A percentile compares a stretch with the other conserved stretches of the same genome.
Conservation (phyloP, 768 basidiomycete species). For the Russula brevipes region DNA sequence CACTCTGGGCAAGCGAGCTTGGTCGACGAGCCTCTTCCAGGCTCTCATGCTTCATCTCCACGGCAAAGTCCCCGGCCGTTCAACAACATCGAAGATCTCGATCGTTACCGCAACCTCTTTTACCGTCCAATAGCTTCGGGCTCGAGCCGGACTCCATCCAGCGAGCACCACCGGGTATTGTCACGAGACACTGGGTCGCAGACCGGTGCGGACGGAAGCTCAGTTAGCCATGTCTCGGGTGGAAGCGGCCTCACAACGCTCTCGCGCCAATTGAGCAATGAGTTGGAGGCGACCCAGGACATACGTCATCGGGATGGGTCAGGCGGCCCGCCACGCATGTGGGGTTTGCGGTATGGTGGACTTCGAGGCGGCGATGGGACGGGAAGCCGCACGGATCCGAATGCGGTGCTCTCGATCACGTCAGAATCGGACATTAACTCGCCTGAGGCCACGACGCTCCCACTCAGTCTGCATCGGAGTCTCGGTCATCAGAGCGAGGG, state of each 20-base stretch:
- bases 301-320: background rate
- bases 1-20: constrained; percentile 11
- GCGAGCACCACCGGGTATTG: constrained; percentile 18
- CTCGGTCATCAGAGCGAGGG: constrained; percentile 19
- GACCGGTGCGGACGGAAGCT: constrained; percentile 29
- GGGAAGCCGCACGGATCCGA: constrained; percentile 20
- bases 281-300: constrained; percentile 31
- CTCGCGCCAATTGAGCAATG: constrained; percentile 39
- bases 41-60: constrained; percentile 36
- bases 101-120: constrained; percentile 71
- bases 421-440: constrained; percentile 17
- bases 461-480: constrained; percentile 30
- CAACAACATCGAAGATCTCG: constrained; percentile 58
- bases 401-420: constrained; percentile 24
- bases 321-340: constrained; percentile 17
- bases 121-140: constrained; percentile 42
- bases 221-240: background rate
- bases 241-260: constrained; percentile 34
- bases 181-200: constrained; percentile 25
- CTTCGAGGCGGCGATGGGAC: constrained; percentile 19
- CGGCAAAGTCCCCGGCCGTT: constrained; percentile 48
- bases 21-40: constrained; percentile 21
- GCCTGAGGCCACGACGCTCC: constrained; percentile 25
- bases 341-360: constrained; percentile 27
- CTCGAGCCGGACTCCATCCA: constrained; percentile 19